Evolutionary conservation across 2,329 filamentous ascomycete genomes (phyloP).

Genomic region (Chrysoporthe puriensis): DNA sequence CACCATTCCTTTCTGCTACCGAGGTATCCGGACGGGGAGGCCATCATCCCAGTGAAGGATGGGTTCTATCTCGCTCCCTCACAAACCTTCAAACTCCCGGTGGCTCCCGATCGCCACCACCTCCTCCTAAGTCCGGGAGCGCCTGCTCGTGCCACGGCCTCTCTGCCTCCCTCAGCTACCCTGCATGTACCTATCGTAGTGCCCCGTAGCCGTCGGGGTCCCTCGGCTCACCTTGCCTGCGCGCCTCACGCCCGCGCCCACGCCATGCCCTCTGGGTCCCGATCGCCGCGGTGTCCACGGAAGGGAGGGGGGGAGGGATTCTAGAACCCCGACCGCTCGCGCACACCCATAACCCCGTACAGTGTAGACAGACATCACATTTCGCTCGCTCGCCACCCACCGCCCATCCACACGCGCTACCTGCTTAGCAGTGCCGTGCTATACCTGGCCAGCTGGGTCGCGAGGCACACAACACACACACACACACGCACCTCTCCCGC

Average conservation of each 20-base stretch:
- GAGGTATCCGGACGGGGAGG: neutral
- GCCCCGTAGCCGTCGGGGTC: neutral
- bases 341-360: neutral
- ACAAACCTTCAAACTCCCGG: no score
- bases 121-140: no score
- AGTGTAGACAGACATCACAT: neutral
- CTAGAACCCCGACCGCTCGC: constrained; percentile 4
- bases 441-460: neutral
- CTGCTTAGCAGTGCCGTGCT: neutral
- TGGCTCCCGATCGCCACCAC: no score
- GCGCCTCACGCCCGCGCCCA: neutral
- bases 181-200: no score
- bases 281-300: constrained; percentile 2
- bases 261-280: neutral
- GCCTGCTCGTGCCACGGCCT: no score
- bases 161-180: no score
- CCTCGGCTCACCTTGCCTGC: neutral
- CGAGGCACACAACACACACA: neutral
- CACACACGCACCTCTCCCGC: neutral
- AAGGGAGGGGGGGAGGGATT: neutral
- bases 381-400: neutral
- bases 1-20: neutral
- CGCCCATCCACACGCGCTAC: neutral
- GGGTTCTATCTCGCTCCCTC: no score
- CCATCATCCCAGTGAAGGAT: neutral